These are phyloP conservation scores for Naegleria gruberi DNA, from an alignment of 208 protist species.

Conservation along the genomic window DNA sequence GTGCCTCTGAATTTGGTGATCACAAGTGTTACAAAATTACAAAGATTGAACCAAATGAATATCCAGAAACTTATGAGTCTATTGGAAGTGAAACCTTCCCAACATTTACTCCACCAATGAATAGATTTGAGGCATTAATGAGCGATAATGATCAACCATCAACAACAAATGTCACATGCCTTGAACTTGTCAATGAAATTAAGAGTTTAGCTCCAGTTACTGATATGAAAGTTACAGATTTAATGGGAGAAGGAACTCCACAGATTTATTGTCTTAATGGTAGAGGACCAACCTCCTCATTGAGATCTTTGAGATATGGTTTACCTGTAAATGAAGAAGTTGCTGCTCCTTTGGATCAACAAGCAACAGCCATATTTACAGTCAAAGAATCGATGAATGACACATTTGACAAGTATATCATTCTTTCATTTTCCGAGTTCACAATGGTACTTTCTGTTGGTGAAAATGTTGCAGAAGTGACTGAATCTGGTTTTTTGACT, in stretches of 20 bases:
- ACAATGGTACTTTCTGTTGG: conserved; percentile 75
- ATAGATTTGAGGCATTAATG: background rate
- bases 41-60: conserved; percentile 56
- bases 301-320: conserved; percentile 71
- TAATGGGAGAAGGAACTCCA: conserved; percentile 48
- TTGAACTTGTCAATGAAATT: conserved; percentile 49
- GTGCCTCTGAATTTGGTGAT: conserved; percentile 84
- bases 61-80: conserved; percentile 24
- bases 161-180: no score
- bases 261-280: conserved; percentile 69
- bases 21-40: conserved; percentile 85
- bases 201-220: conserved; percentile 62
- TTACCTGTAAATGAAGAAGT: conserved; percentile 56
- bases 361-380: conserved; percentile 52
- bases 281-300: conserved; percentile 44
- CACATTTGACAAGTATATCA: conserved; percentile 62
- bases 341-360: conserved; percentile 34
- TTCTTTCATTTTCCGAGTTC: conserved; percentile 69
- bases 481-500: conserved; percentile 57
- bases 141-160: no score
- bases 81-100: background rate
- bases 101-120: background rate
- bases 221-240: conserved; percentile 52
- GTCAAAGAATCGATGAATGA: conserved; percentile 31
- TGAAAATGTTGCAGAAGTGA: conserved; percentile 66